phyloP scores from a whole-genome alignment of 2,329 filamentous ascomycete species.

The Lachnellula willkommii region DNA sequence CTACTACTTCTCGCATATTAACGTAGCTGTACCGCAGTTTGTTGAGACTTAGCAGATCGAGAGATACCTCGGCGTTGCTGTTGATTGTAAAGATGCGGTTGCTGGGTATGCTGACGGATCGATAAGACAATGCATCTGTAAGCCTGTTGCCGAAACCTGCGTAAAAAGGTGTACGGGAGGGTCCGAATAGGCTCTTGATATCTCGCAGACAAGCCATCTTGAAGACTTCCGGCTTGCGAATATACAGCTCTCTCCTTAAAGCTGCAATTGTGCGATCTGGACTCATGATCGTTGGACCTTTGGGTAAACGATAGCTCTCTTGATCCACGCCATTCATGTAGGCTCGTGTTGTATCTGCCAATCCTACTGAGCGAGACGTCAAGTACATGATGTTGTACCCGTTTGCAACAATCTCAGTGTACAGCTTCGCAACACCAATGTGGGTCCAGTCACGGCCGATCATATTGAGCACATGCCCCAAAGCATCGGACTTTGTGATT shows the following conservation, averaged over 20 bases:
- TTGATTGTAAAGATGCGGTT: slow-evolving; percentile 98
- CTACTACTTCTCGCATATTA: slow-evolving; percentile 93
- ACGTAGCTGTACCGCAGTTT: slow-evolving; percentile 96
- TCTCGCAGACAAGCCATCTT: slow-evolving; percentile 98
- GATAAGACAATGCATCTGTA: slow-evolving; percentile 93
- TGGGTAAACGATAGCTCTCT: slow-evolving; percentile 78
- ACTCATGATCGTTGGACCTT: slow-evolving; percentile 89
- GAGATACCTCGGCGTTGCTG: slow-evolving; percentile 88
- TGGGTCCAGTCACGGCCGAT: slow-evolving; percentile 98
- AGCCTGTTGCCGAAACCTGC: slow-evolving; percentile 95
- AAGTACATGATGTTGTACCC: slow-evolving; percentile 99
- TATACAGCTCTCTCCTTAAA: slow-evolving; percentile 82
- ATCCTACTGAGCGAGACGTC: slow-evolving; percentile 87
- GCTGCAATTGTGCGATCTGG: slow-evolving; percentile 95
- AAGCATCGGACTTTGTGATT: slow-evolving; percentile 93
- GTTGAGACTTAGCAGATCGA: slow-evolving; percentile 85
- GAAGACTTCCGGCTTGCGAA: slow-evolving; percentile 96
- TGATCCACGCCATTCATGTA: slow-evolving; percentile 89
- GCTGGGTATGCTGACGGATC: slow-evolving; percentile 89
- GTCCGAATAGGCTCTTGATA: slow-evolving; percentile 81
- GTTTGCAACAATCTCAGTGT: slow-evolving; percentile 90
- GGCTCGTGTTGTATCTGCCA: slow-evolving; percentile 81
- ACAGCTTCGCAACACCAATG: slow-evolving; percentile 91
- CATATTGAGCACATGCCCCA: slow-evolving; percentile 93
- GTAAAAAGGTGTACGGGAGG: slow-evolving; percentile 79